Base-by-base conservation (phyloP, 2,329 filamentous ascomycete species). In the Sporothrix protearum region DNA sequence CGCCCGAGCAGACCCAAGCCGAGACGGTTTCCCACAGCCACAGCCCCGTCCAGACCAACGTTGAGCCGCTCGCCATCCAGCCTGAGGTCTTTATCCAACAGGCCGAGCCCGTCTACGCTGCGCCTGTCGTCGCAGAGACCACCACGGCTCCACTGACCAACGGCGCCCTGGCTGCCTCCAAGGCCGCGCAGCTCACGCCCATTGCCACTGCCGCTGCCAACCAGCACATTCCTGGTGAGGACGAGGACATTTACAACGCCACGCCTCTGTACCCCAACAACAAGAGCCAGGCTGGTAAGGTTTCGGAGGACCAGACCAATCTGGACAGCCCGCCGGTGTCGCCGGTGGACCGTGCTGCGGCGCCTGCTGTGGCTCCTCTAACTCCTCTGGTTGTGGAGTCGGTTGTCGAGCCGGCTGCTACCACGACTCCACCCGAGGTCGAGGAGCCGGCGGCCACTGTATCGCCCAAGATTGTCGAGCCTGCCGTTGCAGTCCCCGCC, bases 201-300 rank as follows among this genome's bases (percentile, higher is more conserved):
- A 70, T 72, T 69, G 49, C 59, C 16, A 66, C 42, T 7, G 47
- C 49, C 19, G 61, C 59, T 14, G 55, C 66, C 25, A 64, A 68
- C 49, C 25, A 69, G 53, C 70, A 70, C 57, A 25, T 33, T 49
- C 64, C 68, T 5, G 63, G 28, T 9, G 75, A 74, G 28, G 76
- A 77, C 25, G 78, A 80, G 8, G 78, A 81, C 70, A 74, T 82
- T 7, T 81, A 82, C 73, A 76, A 78, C 45, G 79, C 79, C 19
- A 78, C 77, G 30, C 80, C 80, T 2, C 73, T 75, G 28, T 66
- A 69, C 5, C 75, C 69, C 59, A 76, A 19, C 30, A 70, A 45
- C 14, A 19, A 14, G 30, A 14, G 49, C 49, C 22, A 22, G 22
- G 49, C 9, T 28, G 49, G 22, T 28, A 25, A 12, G 22, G 57